Conservation (phyloP, 1,284 basidiomycete species). For the Ceratobasidium sp. region DNA sequence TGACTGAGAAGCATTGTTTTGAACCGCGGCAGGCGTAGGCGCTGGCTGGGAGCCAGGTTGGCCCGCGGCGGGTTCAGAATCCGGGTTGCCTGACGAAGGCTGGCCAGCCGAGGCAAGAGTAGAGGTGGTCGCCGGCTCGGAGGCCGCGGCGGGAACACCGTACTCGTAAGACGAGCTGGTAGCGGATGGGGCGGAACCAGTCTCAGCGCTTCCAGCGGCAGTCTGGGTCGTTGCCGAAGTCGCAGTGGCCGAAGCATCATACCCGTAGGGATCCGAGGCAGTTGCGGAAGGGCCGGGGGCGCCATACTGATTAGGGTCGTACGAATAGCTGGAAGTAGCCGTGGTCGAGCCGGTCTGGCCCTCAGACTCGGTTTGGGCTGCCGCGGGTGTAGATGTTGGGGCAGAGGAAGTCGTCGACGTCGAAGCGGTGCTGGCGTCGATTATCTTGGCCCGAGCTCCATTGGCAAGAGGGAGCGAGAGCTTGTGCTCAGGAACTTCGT, state of each 20-base stretch:
- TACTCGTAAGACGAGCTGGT: not conserved
- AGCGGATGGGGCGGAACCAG: not conserved
- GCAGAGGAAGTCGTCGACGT: not conserved
- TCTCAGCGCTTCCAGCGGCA: not conserved
- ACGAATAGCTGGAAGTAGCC: not conserved
- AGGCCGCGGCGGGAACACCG: no score
- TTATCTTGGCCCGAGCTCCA: not conserved
- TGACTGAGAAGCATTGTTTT: no score
- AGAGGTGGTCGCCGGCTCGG: no score
- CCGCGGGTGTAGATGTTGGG: no score
- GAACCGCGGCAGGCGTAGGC: no score
- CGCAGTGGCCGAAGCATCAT: no score
- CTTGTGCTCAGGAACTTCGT: slow-evolving; percentile 1
- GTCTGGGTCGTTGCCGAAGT: not conserved
- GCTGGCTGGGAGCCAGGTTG: no score
- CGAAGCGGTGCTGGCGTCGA: not conserved
- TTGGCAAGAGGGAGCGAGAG: not conserved
- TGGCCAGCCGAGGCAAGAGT: slow-evolving; percentile 5
- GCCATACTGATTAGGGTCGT: no score
- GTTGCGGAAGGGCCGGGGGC: not conserved
- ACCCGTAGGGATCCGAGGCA: not conserved
- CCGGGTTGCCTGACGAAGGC: no score
- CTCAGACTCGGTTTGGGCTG: no score
- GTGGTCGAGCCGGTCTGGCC: not conserved
- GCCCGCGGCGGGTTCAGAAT: no score